Evolutionary conservation across 306 rosid species (phyloP), one percentile per base, ranked within the genome.

Genomic region (Cicer judaicum): DNA sequence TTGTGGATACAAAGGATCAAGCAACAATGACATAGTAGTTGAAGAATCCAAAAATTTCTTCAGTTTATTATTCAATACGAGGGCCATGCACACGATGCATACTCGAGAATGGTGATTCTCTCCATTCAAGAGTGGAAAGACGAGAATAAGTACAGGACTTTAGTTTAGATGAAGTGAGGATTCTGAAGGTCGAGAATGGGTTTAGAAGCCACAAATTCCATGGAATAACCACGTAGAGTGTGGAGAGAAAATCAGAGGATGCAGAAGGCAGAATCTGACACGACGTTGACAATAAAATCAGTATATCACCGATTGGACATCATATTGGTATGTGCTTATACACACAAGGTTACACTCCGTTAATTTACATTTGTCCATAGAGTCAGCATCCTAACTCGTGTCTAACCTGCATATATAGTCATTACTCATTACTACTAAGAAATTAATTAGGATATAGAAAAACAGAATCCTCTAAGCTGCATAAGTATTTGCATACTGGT

Each of bases 11-110:
- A 21, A 24, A 21, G 56, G 54, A 43, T 64, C 15, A 64, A 64
- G 50, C 79, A 64, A 63, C 63, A 18, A 40, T 41, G 54, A 15
- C 48, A 14, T 1, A 39, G 52, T 64, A 39, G 62, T 39, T 50
- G 43, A 21, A 50, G 39, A 61, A 64, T 36, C 47, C 8, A 40
- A 41, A 64, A 10, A 52, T 21, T 15, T 64, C 38, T 40, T 64
- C 38, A 24, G 56, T 50, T 52, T 13, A 52, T 50, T 64, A 36
- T 19, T 63, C 54, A 2, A 62, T 49, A 39, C 36, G 60, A 67
- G 70, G 11, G 48, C 18, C 60, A 57, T 40, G n/a, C 48, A 40
- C 11, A 36, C 39, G 6, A 0, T 7, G 1, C 60, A 48, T 3
- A 12, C 34, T n/a, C 40, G 18, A 10, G 16, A 54, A 54, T 54